These are phyloP conservation scores for Sarocladiaceae sp. DNA, from an alignment of 2,329 filamentous ascomycete species.

Conservation along the genomic window DNA sequence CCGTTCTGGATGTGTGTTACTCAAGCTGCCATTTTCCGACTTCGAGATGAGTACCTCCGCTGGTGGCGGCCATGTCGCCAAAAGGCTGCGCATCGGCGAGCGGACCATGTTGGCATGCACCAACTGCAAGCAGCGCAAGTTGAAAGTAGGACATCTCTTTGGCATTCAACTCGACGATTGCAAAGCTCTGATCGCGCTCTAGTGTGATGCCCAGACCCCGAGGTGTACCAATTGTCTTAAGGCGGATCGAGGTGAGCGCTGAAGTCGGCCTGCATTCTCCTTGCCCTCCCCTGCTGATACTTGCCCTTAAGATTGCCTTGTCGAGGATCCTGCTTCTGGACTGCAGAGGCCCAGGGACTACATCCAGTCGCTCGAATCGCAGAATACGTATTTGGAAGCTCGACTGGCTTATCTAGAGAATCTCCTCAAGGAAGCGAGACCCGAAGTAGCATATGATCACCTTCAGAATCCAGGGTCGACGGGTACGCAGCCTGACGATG, in stretches of 20 bases:
- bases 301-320: slow-evolving; percentile 21
- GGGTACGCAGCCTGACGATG: not conserved
- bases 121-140: slow-evolving; percentile 10
- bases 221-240: slow-evolving; percentile 7
- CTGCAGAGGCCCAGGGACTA: slow-evolving; percentile 20
- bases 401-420: slow-evolving; percentile 23
- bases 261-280: not conserved
- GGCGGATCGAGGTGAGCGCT: not conserved
- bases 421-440: slow-evolving; percentile 20
- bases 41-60: not conserved
- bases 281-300: not conserved
- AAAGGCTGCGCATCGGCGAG: slow-evolving; percentile 1
- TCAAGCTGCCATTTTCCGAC: no score
- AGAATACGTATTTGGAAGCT: not conserved
- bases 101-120: slow-evolving; percentile 8
- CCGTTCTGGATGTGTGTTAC: no score
- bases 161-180: not conserved
- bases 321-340: slow-evolving; percentile 28
- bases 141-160: not conserved
- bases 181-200: not conserved
- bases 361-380: slow-evolving; percentile 19
- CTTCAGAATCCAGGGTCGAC: not conserved
- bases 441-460: slow-evolving; percentile 16
- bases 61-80: not conserved
- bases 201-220: slow-evolving; percentile 10